Evolutionary conservation across 2,329 filamentous ascomycete species (phyloP), one percentile per base, ranked within the genome.

Genomic region (Fusarium buharicum): DNA sequence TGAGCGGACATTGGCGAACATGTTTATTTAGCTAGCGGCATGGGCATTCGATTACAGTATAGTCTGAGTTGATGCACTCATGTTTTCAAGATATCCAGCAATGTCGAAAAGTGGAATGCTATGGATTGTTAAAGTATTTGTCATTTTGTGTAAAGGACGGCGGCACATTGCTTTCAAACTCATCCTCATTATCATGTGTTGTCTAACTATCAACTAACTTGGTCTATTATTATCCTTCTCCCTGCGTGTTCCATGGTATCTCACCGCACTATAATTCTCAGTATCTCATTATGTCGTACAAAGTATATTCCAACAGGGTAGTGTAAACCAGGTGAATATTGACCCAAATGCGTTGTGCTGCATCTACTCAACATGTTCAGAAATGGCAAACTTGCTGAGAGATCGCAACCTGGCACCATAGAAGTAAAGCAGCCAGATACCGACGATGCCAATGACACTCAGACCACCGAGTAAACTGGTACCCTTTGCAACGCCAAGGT

Each of bases 341-440:
- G 14, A 28, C 17, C 13, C 16, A 4, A 30, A 14, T 6, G 13
- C 24, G 13, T 28, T 11, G 14, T 24, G 9, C 17, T 27, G 9
- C 36, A 7, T 37, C 40, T 56, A 67, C 52, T 67, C 66, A 14
- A 55, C 56, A 11, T 55, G 55, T 12, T 66, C 64, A 16, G 71
- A 79, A 38, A 77, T 69, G 13, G 85, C 83, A 75, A 88, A 89
- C 72, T 80, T 83, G 73, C 84, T 86, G 70, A 84, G 77, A 7
- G 81, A 76, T 56, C 86, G 79, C 56, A 89, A 72, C 45, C 71
- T 77, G 20, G 79, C 82, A 3, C 86, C 86, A 56, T 76, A 85
- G 62, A 82, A 83, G 73, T 82, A 90, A 54, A 90, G 74, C 37
- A 81, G 73, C 76, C 81, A 88, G 39, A 90, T 84, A 13, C 85